Evolutionary conservation across 257 asterid genomes (phyloP).

Genomic region (Jacaranda copaia): DNA sequence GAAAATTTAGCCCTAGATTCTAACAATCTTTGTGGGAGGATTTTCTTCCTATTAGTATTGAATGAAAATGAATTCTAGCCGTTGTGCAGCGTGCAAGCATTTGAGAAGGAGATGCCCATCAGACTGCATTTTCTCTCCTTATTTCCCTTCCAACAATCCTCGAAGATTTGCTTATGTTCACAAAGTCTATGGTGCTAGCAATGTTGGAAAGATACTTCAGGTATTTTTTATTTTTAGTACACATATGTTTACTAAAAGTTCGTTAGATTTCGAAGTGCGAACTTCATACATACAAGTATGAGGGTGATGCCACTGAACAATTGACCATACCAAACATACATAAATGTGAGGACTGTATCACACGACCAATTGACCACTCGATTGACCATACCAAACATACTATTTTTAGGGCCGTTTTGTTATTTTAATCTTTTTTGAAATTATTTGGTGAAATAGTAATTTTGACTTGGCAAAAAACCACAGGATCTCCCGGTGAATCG

Average conservation of each 20-base stretch:
- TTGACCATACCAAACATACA: too few species aligned
- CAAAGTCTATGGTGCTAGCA: conserved; percentile 79
- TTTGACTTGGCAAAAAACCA: too few species aligned
- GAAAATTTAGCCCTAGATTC: conserved; percentile 31
- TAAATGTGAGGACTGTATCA: too few species aligned
- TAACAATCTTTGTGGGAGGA: not conserved
- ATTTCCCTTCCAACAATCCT: conserved; percentile 73
- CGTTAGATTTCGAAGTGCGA: too few species aligned
- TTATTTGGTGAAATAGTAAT: too few species aligned
- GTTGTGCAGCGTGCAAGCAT: conserved; percentile 87
- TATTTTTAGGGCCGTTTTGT: too few species aligned
- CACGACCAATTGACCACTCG: too few species aligned
- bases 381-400: too few species aligned
- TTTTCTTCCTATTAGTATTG: not conserved
- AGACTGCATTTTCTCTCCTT: conserved; percentile 72
- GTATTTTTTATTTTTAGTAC: conserved; percentile 28
- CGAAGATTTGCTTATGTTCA: conserved; percentile 65
- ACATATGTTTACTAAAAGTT: too few species aligned
- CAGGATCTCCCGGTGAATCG: conserved; percentile 63
- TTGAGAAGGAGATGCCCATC: conserved; percentile 72
- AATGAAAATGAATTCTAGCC: conserved; percentile 46
- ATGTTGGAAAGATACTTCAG: conserved; percentile 65
- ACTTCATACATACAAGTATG: not conserved
- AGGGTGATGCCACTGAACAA: too few species aligned
- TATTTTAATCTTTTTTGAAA: too few species aligned